Base-by-base conservation (phyloP, 2,329 filamentous ascomycete species). In the Mycosphaerella sp. region DNA sequence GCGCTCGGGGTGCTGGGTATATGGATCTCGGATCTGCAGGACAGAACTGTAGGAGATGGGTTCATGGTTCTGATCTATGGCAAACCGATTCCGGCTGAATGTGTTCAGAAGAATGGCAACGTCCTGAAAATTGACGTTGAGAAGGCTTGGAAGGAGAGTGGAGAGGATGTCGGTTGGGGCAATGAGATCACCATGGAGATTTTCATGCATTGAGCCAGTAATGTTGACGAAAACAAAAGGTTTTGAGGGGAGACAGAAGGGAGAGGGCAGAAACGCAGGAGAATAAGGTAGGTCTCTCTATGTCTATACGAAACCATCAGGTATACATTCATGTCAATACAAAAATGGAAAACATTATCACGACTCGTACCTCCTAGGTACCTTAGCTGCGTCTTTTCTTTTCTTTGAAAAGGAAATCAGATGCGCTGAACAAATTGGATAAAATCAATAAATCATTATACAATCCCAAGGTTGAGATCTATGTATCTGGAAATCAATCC, bases 71-170 rank as follows among this genome's bases (percentile, higher is more conserved):
- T 85, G 17, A 84, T 97, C 0, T 82, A 84, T 48, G 88, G 85
- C 5, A 77, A 80, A 53, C 79, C 86, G 0, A 78, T 96, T 2
- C 86, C 89, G 0, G 65, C 75, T 5, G 72, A 84, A 49, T 85
- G 84, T 0, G 86, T 93, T 1, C 75, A 26, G 43, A 56, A 53
- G 43, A 62, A 51, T 43, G 82, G 77, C 48, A 69, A 73, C 32
- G 80, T 97, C 6, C 70, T 97, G 32, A 84, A 89, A 61, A 80
- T 97, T 52, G 88, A 97, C 73, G 70, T 89, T 10, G 79, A 83
- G 61, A 76, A 73, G 31, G 92, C 92, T 0, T 97, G 90, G 90
- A 79, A 80, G 44, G 82, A 87, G 63, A 78, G 90, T 74, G 80
- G 78, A 0, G 75, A 93, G 52, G 73, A 82, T 54, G 78, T 81